Evolutionary conservation across 2,329 filamentous ascomycete species (phyloP).

Genomic region (Apiospora pterosperma): DNA sequence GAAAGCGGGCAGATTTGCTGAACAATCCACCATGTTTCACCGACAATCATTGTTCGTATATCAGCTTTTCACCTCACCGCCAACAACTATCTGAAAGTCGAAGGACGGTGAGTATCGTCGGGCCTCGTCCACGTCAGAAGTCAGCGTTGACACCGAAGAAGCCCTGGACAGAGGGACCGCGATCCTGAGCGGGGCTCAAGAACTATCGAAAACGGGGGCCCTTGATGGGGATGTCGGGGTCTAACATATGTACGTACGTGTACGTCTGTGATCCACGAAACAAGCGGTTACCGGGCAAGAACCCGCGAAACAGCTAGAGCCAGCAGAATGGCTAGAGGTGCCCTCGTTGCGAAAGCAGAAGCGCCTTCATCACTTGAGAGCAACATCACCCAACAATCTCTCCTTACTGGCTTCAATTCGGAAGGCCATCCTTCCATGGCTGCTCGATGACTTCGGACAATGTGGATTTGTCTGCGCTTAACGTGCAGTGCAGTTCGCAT

Average conservation of each 20-base stretch:
- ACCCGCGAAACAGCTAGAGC: background rate
- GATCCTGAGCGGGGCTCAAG: background rate
- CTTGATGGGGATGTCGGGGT: background rate
- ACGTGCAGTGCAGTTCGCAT: background rate
- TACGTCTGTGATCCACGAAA: background rate
- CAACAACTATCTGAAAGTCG: background rate
- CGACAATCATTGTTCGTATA: constrained; percentile 3
- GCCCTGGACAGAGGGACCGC: background rate
- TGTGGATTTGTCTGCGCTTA: background rate
- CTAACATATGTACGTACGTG: too few relatives aligned
- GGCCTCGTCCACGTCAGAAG: constrained; percentile 1
- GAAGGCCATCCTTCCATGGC: background rate
- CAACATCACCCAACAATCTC: background rate
- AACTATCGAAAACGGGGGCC: background rate
- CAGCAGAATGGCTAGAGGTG: background rate
- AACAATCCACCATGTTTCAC: background rate
- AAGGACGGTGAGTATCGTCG: constrained; percentile 1
- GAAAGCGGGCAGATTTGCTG: constrained; percentile 4
- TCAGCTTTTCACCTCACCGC: constrained; percentile 1
- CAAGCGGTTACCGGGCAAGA: background rate
- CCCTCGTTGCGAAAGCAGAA: background rate
- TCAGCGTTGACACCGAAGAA: background rate
- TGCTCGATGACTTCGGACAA: background rate
- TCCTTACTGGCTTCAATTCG: background rate
- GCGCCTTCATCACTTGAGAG: background rate